Evolutionary conservation across 306 rosid species (phyloP), one percentile per base, ranked within the genome.

Genomic region (Clitoria ternatea): DNA sequence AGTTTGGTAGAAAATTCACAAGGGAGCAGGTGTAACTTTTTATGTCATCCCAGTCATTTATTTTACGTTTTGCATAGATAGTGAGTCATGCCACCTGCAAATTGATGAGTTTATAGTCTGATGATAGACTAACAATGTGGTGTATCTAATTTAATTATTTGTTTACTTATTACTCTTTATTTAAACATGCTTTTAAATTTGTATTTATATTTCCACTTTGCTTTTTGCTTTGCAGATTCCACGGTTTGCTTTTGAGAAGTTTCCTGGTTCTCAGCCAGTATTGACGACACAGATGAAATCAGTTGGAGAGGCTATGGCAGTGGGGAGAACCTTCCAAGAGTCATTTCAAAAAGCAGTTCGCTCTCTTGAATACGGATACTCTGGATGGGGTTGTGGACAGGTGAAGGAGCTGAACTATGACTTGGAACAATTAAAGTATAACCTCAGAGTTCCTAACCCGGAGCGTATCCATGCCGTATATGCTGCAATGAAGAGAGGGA

Each of bases 221-320:
- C 6, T 33, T 20, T 78, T 85, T 42, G 35, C 50, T 52, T 61
- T 89, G 86, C 96, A 95, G 97, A 91, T 95, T 74, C 99, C 99
- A 14, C 85, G 96, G 79, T 95, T 95, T 81, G 97, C 96, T 26
- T 95, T 95, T 39, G 99, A 91, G 72, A 95, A 95, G 47, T 95
- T 95, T 74, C 99, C 99, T n/a, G 99, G 97, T 43, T 95, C 99
- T 40, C 87, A 87, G 85, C 99, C 99, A 27, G 80, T 89, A 60
- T 73, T 95, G 79, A 95, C 99, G 0, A 95, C 99, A 6, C 99
- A 95, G 65, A 95, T 95, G 99, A 95, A 95, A 79, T 95, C 97
- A 12, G 99, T 95, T 26, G 99, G 99, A 6, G 96, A 91, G 84
- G 77, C 99, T 2, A 95, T 91, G 96, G 97, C 99, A 9, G 78